phyloP scores from a whole-genome alignment of 768 basidiomycete species.

The Glaciozyma martinii region DNA sequence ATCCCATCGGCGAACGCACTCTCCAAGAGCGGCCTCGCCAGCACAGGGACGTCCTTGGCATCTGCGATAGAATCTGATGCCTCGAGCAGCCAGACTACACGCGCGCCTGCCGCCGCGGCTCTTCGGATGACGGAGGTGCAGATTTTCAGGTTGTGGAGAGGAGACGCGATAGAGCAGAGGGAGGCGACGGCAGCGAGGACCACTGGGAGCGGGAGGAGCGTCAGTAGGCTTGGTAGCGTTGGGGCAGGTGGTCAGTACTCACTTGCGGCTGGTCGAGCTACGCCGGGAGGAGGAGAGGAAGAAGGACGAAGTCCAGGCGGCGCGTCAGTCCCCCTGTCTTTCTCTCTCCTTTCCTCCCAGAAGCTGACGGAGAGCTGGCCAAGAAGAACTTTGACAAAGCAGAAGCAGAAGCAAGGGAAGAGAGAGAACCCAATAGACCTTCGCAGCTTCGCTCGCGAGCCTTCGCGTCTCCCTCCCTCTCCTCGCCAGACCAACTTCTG shows the following conservation, averaged over 20 bases:
- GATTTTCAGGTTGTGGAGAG: conserved; percentile 17
- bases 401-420: too few relatives aligned
- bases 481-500: too few relatives aligned
- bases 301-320: too few relatives aligned
- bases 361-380: too few relatives aligned
- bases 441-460: too few relatives aligned
- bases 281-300: too few relatives aligned
- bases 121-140: conserved; percentile 21
- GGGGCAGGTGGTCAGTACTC: background rate
- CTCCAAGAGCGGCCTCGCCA: conserved; percentile 17
- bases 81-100: conserved; percentile 32
- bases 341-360: too few relatives aligned
- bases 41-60: conserved; percentile 2
- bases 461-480: too few relatives aligned
- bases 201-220: background rate
- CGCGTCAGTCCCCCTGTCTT: too few relatives aligned
- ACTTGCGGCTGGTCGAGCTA: background rate
- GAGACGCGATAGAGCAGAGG: conserved; percentile 30
- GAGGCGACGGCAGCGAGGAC: conserved; percentile 32
- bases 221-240: background rate
- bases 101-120: conserved; percentile 9
- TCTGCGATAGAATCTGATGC: conserved; percentile 33
- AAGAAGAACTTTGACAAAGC: too few relatives aligned
- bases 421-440: too few relatives aligned
- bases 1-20: conserved; percentile 24